These are phyloP conservation scores for Tagetes erecta DNA, from an alignment of 129 eudicot species.

Conservation along the genomic window DNA sequence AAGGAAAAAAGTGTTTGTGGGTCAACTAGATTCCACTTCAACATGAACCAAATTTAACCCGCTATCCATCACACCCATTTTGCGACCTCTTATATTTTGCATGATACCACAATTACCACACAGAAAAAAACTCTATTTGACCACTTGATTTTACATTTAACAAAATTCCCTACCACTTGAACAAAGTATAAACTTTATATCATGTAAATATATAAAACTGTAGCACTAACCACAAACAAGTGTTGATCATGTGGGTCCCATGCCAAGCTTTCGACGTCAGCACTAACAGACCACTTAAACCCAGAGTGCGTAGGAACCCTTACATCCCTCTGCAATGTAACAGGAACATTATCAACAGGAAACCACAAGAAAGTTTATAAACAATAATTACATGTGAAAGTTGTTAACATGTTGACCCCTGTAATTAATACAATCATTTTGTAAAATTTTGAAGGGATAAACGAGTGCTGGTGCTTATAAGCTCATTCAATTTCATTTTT, in stretches of 20 bases:
- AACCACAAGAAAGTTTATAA: conserved; percentile 3
- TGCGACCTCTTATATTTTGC: background rate
- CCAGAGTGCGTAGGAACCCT: conserved; percentile 67
- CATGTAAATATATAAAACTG: background rate
- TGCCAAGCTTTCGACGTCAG: conserved; percentile 64
- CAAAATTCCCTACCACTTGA: background rate
- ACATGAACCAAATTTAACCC: background rate
- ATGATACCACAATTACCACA: conserved; percentile 1
- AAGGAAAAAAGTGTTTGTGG: background rate
- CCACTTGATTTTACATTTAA: conserved; percentile 1
- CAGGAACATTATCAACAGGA: background rate
- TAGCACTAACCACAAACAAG: conserved; percentile 65
- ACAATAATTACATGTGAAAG: background rate
- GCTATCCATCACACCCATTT: background rate
- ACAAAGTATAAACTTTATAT: background rate
- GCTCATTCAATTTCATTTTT: background rate
- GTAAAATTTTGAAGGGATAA: background rate
- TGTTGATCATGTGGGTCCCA: conserved; percentile 68
- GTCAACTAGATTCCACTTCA: background rate
- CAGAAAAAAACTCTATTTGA: background rate
- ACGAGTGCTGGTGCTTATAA: background rate
- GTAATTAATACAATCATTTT: background rate
- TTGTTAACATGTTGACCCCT: background rate
- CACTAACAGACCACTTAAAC: conserved; percentile 69
- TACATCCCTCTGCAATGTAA: conserved; percentile 63